Percentiles rank a stretch among this genome's conserved stretches.
phyloP scores from a whole-genome alignment of 2,329 filamentous ascomycete genomes.

The Ascochyta lentis region DNA sequence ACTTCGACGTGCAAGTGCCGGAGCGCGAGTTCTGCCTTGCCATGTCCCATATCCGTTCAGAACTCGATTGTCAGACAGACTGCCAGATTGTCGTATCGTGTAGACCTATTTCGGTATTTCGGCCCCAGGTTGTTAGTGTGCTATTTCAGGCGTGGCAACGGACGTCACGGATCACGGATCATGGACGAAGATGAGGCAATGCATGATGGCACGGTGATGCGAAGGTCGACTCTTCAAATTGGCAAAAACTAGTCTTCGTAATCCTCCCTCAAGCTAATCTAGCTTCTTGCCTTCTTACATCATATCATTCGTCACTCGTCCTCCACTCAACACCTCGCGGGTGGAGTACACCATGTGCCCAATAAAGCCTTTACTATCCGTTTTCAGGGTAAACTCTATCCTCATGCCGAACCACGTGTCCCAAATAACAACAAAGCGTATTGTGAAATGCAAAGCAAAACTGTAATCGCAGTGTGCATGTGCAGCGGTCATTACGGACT shows the following conservation, averaged over 20 bases:
- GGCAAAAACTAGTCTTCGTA: slow-evolving; percentile 5
- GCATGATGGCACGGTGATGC: slow-evolving; percentile 25
- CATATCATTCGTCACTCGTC: slow-evolving; percentile 9
- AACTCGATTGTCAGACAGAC: background rate
- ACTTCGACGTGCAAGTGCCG: slow-evolving; percentile 2
- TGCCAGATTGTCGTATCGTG: background rate
- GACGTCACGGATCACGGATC: slow-evolving; percentile 16
- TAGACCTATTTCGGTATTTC: slow-evolving; percentile 1
- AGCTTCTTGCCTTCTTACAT: slow-evolving; percentile 16
- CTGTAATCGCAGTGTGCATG: slow-evolving; percentile 10
- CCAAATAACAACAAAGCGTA: slow-evolving; percentile 35
- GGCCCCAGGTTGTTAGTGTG: background rate
- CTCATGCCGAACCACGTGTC: slow-evolving; percentile 9
- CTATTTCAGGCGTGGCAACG: slow-evolving; percentile 20
- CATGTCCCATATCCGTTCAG: background rate
- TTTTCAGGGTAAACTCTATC: slow-evolving; percentile 18
- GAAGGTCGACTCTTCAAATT: slow-evolving; percentile 14
- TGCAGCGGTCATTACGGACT: slow-evolving; percentile 24
- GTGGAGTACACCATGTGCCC: slow-evolving; percentile 26
- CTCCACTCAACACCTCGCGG: slow-evolving; percentile 33
- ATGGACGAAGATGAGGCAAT: background rate
- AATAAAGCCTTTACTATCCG: slow-evolving; percentile 19
- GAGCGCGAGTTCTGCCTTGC: background rate
- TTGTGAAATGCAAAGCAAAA: slow-evolving; percentile 30
- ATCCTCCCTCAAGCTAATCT: background rate